A percentile compares a stretch with the other conserved stretches of the same genome.
These are phyloP conservation scores for Penicillium concentricum DNA, from an alignment of 2,329 filamentous ascomycete species.

Conservation along the genomic window DNA sequence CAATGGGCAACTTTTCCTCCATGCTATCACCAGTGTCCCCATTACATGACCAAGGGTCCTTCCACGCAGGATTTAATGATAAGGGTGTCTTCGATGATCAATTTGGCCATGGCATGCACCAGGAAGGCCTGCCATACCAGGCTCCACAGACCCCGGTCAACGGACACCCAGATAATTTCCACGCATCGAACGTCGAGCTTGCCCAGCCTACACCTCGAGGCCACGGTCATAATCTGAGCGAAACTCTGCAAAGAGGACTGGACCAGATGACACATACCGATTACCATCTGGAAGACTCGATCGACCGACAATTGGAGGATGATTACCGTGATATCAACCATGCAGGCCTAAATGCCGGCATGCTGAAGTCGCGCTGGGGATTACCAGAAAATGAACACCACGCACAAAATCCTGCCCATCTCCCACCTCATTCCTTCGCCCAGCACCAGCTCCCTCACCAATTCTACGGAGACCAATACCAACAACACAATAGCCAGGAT, in stretches of 20 bases:
- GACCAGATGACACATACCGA: constrained; percentile 67
- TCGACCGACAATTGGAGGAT: constrained; percentile 75
- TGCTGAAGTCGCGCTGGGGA: constrained; percentile 40
- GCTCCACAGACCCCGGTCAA: constrained; percentile 32
- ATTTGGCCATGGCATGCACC: constrained; percentile 22
- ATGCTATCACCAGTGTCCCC: constrained; percentile 66
- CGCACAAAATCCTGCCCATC: constrained; percentile 23
- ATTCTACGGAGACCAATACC: constrained; percentile 35
- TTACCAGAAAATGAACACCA: constrained; percentile 33
- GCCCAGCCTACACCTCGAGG: constrained; percentile 61
- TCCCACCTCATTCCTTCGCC: constrained; percentile 20
- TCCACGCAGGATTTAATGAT: constrained; percentile 32
- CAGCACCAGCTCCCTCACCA: constrained; percentile 35
- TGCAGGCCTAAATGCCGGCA: constrained; percentile 26
- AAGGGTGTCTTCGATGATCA: constrained; percentile 30
- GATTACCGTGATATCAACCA: constrained; percentile 56
- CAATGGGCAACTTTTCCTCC: constrained; percentile 42
- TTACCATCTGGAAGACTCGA: constrained; percentile 77
- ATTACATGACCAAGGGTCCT: constrained; percentile 53
- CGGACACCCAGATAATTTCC: constrained; percentile 41
- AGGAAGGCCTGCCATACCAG: constrained; percentile 28
- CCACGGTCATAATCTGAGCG: constrained; percentile 70
- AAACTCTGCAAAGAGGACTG: constrained; percentile 77
- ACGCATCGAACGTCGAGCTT: constrained; percentile 50
- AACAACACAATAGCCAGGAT: constrained; percentile 46